Evolutionary conservation across 768 basidiomycete genomes (phyloP).

Genomic region (Termitomyces sp.): DNA sequence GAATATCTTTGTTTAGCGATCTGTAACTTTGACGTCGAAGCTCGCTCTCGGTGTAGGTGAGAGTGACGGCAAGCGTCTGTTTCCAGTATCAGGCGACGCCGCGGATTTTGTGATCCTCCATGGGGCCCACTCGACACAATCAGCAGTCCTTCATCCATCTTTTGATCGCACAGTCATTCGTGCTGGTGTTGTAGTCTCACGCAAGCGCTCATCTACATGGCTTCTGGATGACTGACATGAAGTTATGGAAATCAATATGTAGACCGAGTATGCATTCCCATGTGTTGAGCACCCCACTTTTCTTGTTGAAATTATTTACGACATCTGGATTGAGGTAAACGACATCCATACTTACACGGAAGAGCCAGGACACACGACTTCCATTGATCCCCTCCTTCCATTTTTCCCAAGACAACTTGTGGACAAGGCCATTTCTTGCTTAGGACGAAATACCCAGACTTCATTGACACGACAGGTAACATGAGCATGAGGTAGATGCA

Average conservation of each 20-base stretch:
- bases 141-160: constrained; percentile 46
- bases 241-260: not conserved
- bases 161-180: constrained; percentile 52
- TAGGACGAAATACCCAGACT: not conserved
- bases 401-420: not conserved
- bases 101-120: constrained; percentile 64
- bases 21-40: constrained; percentile 53
- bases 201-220: constrained; percentile 33
- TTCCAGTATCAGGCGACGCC: constrained; percentile 36
- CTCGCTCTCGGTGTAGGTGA: constrained; percentile 38
- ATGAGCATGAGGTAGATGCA: not conserved
- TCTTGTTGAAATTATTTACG: not conserved
- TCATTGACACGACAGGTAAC: not conserved
- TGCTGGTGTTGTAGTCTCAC: constrained; percentile 40
- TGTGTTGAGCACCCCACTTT: not conserved
- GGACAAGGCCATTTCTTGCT: not conserved
- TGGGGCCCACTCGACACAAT: constrained; percentile 38
- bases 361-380: not conserved
- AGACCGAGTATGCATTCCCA: not conserved
- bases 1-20: constrained; percentile 32
- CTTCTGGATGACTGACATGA: constrained; percentile 17
- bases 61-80: constrained; percentile 26
- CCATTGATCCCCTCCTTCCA: not conserved
- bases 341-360: not conserved
- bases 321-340: not conserved